phyloP scores from a whole-genome alignment of 192 early-diverging fungal genomes.

The Backusella liffmaniae region DNA sequence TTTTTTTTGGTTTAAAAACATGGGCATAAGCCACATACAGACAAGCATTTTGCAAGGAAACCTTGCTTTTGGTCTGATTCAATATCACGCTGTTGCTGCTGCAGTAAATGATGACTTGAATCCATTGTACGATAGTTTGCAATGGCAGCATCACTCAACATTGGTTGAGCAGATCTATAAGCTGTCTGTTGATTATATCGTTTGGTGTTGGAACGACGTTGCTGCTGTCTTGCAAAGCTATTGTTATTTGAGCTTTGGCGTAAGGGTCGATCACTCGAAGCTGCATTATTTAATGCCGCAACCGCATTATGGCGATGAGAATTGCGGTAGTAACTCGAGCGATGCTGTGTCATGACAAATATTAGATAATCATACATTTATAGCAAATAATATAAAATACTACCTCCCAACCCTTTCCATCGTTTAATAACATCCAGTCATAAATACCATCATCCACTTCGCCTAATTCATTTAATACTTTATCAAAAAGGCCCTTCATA shows the following conservation, averaged over 20 bases:
- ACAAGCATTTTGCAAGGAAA: neutral
- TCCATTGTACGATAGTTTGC: constrained; percentile 16
- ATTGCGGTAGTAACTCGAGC: constrained; percentile 6
- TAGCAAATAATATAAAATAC: neutral
- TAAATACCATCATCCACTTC: constrained; percentile 89
- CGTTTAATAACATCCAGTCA: constrained; percentile 85
- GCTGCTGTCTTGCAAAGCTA: neutral
- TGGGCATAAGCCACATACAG: constrained; percentile 14
- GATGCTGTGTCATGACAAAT: neutral
- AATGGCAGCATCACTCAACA: constrained; percentile 5
- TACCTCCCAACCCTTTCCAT: constrained; percentile 55
- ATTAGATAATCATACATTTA: neutral
- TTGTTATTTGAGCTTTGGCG: neutral
- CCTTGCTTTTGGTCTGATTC: constrained; percentile 7
- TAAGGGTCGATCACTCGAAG: constrained; percentile 1
- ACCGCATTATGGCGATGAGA: neutral
- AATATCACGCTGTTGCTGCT: constrained; percentile 4
- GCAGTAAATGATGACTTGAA: constrained; percentile 7
- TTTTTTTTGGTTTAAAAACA: constrained; percentile 8
- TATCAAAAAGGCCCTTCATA: constrained; percentile 79
- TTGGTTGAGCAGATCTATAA: constrained; percentile 13
- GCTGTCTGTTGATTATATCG: neutral
- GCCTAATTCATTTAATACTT: constrained; percentile 64
- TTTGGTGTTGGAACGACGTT: neutral
- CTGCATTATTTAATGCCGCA: constrained; percentile 13